A percentile compares a stretch with the other conserved stretches of the same genome.
phyloP scores from a whole-genome alignment of 257 asterid species.

The Solanum paucissectum region DNA sequence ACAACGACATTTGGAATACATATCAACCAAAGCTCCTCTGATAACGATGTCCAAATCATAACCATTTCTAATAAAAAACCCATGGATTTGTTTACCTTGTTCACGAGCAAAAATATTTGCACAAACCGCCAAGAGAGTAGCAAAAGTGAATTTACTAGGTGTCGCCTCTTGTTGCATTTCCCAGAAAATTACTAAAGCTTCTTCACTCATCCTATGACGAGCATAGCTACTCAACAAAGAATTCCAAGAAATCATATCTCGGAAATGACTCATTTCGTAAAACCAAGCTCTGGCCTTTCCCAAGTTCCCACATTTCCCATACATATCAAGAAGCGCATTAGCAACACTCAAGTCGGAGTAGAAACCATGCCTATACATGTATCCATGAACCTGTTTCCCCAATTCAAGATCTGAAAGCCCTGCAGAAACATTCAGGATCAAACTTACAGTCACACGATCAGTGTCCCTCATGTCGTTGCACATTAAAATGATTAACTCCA shows the following conservation, averaged over 20 bases:
- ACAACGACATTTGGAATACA: conserved; percentile 74
- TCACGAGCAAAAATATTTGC: conserved; percentile 54
- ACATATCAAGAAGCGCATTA: conserved; percentile 67
- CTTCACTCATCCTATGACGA: conserved; percentile 47
- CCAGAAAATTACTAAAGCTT: conserved; percentile 38
- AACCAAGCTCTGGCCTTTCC: conserved; percentile 53
- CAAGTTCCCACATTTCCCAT: conserved; percentile 67
- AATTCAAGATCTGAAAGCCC: conserved; percentile 47
- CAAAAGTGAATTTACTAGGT: conserved; percentile 62
- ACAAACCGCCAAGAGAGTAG: conserved; percentile 68
- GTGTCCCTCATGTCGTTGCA: conserved; percentile 21
- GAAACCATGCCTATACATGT: conserved; percentile 42
- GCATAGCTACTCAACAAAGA: conserved; percentile 50
- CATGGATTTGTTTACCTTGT: conserved; percentile 68
- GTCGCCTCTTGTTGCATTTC: conserved; percentile 49
- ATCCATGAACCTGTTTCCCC: conserved; percentile 80
- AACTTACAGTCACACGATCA: conserved; percentile 51
- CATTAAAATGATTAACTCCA: conserved; percentile 45
- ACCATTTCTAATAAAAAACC: conserved; percentile 48
- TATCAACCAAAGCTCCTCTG: conserved; percentile 62
- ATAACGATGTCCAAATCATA: conserved; percentile 51
- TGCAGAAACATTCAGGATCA: conserved; percentile 50
- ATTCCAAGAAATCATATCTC: conserved; percentile 70
- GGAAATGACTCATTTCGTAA: conserved; percentile 32
- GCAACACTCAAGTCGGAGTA: conserved; percentile 31